phyloP scores from a whole-genome alignment of 148 eudicot species.

The Arbutus unedo region DNA sequence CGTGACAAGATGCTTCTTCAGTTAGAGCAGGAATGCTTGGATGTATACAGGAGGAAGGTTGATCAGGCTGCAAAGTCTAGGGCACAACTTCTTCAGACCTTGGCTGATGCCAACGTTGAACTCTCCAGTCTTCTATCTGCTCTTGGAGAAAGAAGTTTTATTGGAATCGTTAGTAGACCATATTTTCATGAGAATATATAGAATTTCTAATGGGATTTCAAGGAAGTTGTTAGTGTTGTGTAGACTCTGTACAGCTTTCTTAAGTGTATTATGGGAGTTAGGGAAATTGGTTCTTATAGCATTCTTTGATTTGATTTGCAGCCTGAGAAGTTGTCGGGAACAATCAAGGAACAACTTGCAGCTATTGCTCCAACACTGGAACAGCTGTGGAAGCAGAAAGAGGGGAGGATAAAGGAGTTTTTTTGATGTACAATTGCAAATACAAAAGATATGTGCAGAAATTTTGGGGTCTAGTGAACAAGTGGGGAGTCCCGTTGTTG shows the following conservation, averaged over 20 bases:
- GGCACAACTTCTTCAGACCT: slow-evolving; percentile 80
- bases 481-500: slow-evolving; percentile 54
- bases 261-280: background rate
- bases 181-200: background rate
- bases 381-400: slow-evolving; percentile 76
- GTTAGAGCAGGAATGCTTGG: slow-evolving; percentile 90
- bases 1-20: slow-evolving; percentile 95
- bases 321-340: slow-evolving; percentile 91
- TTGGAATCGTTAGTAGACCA: slow-evolving; percentile 60
- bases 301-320: slow-evolving; percentile 32
- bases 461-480: slow-evolving; percentile 67
- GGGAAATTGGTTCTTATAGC: background rate
- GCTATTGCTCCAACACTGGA: slow-evolving; percentile 87
- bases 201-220: background rate
- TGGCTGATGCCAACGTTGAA: slow-evolving; percentile 82
- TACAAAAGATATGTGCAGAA: slow-evolving; percentile 81
- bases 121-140: slow-evolving; percentile 73
- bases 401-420: slow-evolving; percentile 74
- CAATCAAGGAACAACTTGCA: slow-evolving; percentile 92
- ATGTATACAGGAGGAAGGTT: slow-evolving; percentile 95
- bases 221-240: background rate
- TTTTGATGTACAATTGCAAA: slow-evolving; percentile 79
- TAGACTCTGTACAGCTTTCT: background rate
- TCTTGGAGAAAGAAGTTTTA: slow-evolving; percentile 76
- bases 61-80: slow-evolving; percentile 89